Evolutionary conservation across 2,329 filamentous ascomycete genomes (phyloP).

Genomic region (Clarireedia hainanense): DNA sequence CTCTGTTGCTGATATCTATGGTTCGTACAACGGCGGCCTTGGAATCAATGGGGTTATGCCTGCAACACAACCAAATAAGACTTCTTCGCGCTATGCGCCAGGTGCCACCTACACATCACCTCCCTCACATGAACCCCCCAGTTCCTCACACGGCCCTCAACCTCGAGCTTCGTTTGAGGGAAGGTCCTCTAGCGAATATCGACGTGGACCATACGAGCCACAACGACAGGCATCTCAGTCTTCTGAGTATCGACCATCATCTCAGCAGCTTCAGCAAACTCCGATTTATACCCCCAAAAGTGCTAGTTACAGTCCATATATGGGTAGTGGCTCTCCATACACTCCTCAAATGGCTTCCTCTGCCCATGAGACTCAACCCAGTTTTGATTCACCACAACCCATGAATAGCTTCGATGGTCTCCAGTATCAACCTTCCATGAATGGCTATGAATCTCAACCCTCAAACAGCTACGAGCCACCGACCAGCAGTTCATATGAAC

Average conservation of each 20-base stretch:
- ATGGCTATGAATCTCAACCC: conserved; percentile 33
- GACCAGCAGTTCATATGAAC: conserved; percentile 20
- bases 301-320: conserved; percentile 16
- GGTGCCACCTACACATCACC: conserved; percentile 19
- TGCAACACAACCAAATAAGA: conserved; percentile 14
- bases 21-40: conserved; percentile 29
- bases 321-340: conserved; percentile 7
- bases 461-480: conserved; percentile 21
- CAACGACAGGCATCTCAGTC: conserved; percentile 33
- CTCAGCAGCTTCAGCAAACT: conserved; percentile 24
- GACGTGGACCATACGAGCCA: conserved; percentile 35
- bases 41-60: conserved; percentile 23
- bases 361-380: not conserved
- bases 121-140: conserved; percentile 18
- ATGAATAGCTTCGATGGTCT: conserved; percentile 15
- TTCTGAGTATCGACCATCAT: conserved; percentile 31
- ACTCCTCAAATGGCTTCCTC: not conserved
- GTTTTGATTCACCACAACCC: conserved; percentile 17
- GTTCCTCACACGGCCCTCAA: conserved; percentile 25
- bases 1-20: conserved; percentile 65
- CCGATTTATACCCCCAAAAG: conserved; percentile 22
- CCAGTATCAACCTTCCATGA: conserved; percentile 6
- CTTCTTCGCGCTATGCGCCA: conserved; percentile 28
- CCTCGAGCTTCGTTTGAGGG: conserved; percentile 36
- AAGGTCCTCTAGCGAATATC: conserved; percentile 37